These are phyloP conservation scores for Dactylellina leptospora DNA, from an alignment of 2,329 filamentous ascomycete genomes.

Conservation along the genomic window DNA sequence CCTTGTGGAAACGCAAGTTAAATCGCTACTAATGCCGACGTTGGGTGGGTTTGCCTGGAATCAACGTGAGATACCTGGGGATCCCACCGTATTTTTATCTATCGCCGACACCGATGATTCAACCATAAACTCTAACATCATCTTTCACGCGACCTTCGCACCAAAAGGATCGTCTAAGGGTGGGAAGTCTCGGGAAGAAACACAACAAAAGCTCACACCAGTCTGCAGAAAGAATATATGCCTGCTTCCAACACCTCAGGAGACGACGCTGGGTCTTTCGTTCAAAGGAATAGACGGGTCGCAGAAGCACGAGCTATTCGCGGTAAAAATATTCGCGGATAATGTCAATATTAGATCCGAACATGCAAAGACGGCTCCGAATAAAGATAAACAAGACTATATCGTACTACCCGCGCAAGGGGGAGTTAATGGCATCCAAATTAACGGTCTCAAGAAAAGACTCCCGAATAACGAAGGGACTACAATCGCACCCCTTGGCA, in stretches of 20 bases:
- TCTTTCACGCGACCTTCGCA: not conserved
- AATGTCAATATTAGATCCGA: slow-evolving; percentile 6
- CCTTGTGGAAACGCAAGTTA: too few species aligned
- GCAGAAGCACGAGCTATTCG: not conserved
- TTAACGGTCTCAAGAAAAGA: too few species aligned
- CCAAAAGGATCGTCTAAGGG: not conserved
- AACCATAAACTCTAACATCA: not conserved
- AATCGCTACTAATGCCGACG: too few species aligned
- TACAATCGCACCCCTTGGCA: not conserved
- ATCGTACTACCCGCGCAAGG: not conserved
- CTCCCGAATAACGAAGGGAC: not conserved
- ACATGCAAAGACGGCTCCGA: not conserved
- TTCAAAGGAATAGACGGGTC: not conserved
- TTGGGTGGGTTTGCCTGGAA: too few species aligned
- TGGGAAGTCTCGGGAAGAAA: not conserved
- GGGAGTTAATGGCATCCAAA: not conserved
- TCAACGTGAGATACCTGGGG: too few species aligned
- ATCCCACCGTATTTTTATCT: not conserved
- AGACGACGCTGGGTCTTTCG: not conserved
- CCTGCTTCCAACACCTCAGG: not conserved
- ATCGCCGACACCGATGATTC: not conserved
- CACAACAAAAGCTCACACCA: not conserved
- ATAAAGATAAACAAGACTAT: slow-evolving; percentile 5
- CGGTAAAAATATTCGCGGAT: not conserved
- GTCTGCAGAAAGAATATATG: not conserved